Evolutionary conservation across 257 asterid genomes (phyloP).

Genomic region (Ilex asprella): DNA sequence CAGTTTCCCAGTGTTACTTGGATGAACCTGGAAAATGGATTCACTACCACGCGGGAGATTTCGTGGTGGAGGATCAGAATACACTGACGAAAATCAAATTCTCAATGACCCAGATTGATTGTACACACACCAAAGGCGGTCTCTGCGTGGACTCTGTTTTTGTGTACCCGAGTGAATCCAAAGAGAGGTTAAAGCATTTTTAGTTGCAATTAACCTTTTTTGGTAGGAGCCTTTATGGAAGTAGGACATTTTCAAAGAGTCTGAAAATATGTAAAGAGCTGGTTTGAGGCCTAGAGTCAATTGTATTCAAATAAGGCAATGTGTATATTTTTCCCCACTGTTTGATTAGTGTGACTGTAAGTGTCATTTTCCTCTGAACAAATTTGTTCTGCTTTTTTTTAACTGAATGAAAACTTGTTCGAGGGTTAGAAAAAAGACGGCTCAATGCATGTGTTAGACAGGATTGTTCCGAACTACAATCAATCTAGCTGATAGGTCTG

Average conservation of each 20-base stretch:
- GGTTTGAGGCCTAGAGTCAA: background rate
- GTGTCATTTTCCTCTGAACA: too few species aligned
- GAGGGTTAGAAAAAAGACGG: too few species aligned
- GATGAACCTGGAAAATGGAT: constrained; percentile 74
- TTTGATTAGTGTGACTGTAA: too few species aligned
- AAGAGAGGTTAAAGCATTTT: constrained; percentile 63
- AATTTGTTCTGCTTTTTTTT: too few species aligned
- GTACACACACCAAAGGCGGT: constrained; percentile 93
- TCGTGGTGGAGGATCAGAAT: constrained; percentile 29
- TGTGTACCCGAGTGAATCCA: constrained; percentile 51
- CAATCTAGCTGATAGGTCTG: too few species aligned
- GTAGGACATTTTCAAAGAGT: background rate
- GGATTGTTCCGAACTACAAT: too few species aligned
- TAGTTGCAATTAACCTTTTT: constrained; percentile 25
- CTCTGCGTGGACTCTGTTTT: constrained; percentile 79
- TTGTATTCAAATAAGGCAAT: background rate
- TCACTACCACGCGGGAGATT: constrained; percentile 71
- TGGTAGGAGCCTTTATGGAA: background rate
- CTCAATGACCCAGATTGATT: constrained; percentile 91
- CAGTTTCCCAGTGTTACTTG: constrained; percentile 68
- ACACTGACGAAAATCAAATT: constrained; percentile 53
- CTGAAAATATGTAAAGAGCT: too few species aligned
- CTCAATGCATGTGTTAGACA: too few species aligned
- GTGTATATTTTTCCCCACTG: too few species aligned
- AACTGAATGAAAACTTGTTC: too few species aligned